Base-by-base conservation (phyloP, 2,329 filamentous ascomycete species). In the Fusarium sp. region DNA sequence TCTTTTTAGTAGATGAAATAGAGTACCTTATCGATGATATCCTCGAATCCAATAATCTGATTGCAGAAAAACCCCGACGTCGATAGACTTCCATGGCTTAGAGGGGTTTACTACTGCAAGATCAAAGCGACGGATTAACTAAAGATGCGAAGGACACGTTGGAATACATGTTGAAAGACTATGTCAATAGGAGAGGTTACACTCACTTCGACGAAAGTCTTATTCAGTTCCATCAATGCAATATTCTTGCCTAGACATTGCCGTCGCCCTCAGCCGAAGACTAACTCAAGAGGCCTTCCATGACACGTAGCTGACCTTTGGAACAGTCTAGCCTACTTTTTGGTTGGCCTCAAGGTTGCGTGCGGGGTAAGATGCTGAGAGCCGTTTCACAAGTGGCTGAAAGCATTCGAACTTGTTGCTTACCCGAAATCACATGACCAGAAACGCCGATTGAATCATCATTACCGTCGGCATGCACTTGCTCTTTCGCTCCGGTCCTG, bases 401-500 rank as follows among this genome's bases (percentile, higher is more conserved):
- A 24, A 24, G 22, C 22, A 24, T 24, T 24, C 22, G 22, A 38
- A n/a, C 33, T 26, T 43, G 8, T n/a, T 44, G 22, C 36, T 42
- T 33, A 53, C n/a, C 50, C 50, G 50, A 18, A 24, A 10, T 54
- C 39, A 17, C 51, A 45, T 54, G 39, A 54, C 51, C 17, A 22
- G 5, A 18, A 10, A 8, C 28, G 6, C 13, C 8, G 15, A 31
- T 54, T 34, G 24, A 45, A 20, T 45, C 51, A 33, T 54, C 1
- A 13, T 54, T 3, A 45, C 39, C 15, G 26, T 44, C 5, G 8
- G 9, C n/a, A 43, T 24, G 22, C 22, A 24, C 22, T 24, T 24
- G 22, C 22, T 24, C 22, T 24, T 24, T 24, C 22, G 22, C 22
- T 24, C 7, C 22, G 22, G 22, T 24, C 22, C 22, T 24, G 22